Percentiles rank a stretch among this genome's conserved stretches.
Conservation (phyloP, 2,329 filamentous ascomycete species). For the Cladosporium sp. region DNA sequence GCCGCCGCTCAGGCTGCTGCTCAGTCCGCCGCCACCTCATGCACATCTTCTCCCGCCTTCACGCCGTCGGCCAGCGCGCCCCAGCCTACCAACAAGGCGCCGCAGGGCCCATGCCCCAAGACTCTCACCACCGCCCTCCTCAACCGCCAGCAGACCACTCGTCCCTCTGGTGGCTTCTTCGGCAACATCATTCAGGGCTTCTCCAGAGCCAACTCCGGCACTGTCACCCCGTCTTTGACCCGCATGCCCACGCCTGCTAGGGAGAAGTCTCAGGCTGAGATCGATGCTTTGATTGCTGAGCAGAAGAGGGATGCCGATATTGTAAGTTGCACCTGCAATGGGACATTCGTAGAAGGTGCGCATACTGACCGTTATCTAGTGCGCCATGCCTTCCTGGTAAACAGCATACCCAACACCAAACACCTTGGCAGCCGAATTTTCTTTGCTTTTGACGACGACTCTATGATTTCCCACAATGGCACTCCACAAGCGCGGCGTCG, state of each 20-base stretch:
- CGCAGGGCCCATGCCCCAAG: slow-evolving; percentile 4
- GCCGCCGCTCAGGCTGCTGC: background rate
- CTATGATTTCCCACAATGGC: background rate
- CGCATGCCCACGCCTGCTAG: slow-evolving; percentile 13
- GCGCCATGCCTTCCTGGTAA: slow-evolving; percentile 16
- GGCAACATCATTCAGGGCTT: slow-evolving; percentile 26
- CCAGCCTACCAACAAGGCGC: background rate
- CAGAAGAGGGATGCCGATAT: slow-evolving; percentile 27
- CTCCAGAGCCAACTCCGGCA: slow-evolving; percentile 10
- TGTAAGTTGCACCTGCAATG: slow-evolving; percentile 12
- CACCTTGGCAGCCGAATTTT: slow-evolving; percentile 4
- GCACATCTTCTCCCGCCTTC: slow-evolving; percentile 43
- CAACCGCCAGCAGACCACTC: slow-evolving; percentile 7
- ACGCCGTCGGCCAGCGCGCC: background rate
- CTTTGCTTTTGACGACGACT: background rate
- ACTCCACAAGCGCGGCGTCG: slow-evolving; percentile 4
- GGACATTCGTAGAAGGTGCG: background rate
- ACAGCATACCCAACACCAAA: background rate
- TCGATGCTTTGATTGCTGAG: slow-evolving; percentile 24
- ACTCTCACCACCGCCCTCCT: slow-evolving; percentile 6
- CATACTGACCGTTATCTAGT: slow-evolving; percentile 12
- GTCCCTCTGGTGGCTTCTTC: slow-evolving; percentile 16
- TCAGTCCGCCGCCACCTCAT: slow-evolving; percentile 35
- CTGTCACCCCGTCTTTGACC: slow-evolving; percentile 15
- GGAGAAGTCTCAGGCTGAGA: slow-evolving; percentile 20